Evolutionary conservation across 768 basidiomycete species (phyloP).

Genomic region (Daedalea quercina): DNA sequence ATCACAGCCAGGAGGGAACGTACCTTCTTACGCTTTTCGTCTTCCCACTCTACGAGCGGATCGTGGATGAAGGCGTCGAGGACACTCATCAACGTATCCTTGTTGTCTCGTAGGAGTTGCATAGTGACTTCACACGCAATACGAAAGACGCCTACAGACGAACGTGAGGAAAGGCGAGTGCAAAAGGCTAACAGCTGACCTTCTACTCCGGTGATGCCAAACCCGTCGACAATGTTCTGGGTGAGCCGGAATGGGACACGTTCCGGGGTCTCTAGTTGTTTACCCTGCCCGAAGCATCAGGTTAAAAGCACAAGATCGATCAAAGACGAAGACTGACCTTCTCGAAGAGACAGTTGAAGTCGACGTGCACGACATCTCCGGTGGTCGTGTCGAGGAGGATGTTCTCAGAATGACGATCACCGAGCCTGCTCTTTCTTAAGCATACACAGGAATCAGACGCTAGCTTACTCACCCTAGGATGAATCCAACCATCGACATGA

Average conservation of each 20-base stretch:
- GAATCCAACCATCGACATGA: constrained; percentile 98
- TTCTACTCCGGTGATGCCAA: constrained; percentile 92
- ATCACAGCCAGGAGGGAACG: background rate
- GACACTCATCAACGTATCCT: constrained; percentile 90
- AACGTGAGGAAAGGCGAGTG: background rate
- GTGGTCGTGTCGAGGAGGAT: constrained; percentile 85
- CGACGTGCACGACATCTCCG: constrained; percentile 92
- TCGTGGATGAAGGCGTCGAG: constrained; percentile 97
- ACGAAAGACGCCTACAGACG: constrained; percentile 69
- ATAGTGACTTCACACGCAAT: constrained; percentile 88
- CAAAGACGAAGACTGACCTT: constrained; percentile 45
- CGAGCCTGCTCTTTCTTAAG: constrained; percentile 51
- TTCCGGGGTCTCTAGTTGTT: constrained; percentile 81
- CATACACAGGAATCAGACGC: background rate
- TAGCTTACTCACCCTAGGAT: constrained; percentile 71
- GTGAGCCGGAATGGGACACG: constrained; percentile 92
- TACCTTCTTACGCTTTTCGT: constrained; percentile 65
- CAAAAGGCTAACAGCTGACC: constrained; percentile 36
- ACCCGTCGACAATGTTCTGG: constrained; percentile 85
- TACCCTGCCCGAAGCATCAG: constrained; percentile 41
- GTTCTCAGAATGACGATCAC: constrained; percentile 95
- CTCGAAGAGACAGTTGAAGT: constrained; percentile 97
- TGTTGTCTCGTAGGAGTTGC: constrained; percentile 81
- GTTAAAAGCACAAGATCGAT: background rate
- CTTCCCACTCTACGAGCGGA: constrained; percentile 93